Evolutionary conservation across 306 rosid genomes (phyloP), one percentile per base, ranked within the genome.

Genomic region (Cucurbita argyrosperma): DNA sequence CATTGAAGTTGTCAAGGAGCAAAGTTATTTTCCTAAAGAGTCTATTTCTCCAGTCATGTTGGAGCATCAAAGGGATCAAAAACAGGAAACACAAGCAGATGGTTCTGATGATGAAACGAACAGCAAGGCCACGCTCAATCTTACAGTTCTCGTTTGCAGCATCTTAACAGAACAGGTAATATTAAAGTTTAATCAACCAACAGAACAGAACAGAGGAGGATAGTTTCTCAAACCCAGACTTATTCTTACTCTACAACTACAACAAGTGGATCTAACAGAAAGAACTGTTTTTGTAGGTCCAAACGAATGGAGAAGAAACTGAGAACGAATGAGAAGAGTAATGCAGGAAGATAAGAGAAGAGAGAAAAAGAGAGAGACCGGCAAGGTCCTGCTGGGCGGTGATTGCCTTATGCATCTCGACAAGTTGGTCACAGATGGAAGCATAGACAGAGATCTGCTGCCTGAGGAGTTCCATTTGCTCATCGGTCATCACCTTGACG

Each of bases 401-500:
- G 60, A 84, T 71, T 69, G 89, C 74, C 55, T 88, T 88, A 66
- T 88, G 95, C 90, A 90, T 78, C 78, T 88, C 82, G 73, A 83
- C 89, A 16, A 88, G 95, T 45, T 84, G 89, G 13, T 90, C 92
- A 14, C 87, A 90, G 0, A 90, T 84, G 82, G 87, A 72, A 51
- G 88, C 79, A 76, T 90, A 90, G 55, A 85, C 88, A 23, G 89
- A 81, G 54, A 90, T 90, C 79, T 90, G 95, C 23, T 79, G 85
- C 46, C 92, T 55, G 0, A 90, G 86, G 1, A 85, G 74, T 72
- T 91, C 92, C 85, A 89, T 72, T 83, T 91, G 92, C 39, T 89
- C 96, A 26, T 91, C 96, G 0, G 89, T 88, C 97, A 91, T 87
- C 35, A 91, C 96, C 53, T 87, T 88, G 11, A 85, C 82, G 40